Evolutionary conservation across 305 asterid genomes (phyloP).

Genomic region (Solanum chacoense): DNA sequence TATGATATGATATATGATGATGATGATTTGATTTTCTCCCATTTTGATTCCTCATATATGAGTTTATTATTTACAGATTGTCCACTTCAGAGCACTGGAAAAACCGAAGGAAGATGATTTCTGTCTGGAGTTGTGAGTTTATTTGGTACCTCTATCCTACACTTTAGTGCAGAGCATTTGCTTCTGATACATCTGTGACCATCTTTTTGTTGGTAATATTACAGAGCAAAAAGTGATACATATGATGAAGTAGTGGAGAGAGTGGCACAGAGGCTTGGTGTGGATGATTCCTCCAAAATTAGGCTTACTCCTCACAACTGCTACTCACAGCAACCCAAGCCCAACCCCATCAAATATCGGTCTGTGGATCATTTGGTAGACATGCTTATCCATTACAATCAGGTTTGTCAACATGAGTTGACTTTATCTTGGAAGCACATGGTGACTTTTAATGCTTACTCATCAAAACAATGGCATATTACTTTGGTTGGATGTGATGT

Average conservation of each 20-base stretch:
- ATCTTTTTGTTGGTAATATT: conserved; percentile 4
- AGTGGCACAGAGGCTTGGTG: conserved; percentile 69
- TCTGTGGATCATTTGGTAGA: conserved; percentile 76
- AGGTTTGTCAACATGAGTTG: conserved; percentile 36
- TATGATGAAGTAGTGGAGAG: conserved; percentile 91
- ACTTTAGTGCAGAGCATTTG: not conserved
- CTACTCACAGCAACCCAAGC: conserved; percentile 98
- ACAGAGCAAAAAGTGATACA: conserved; percentile 81
- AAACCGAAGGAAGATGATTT: conserved; percentile 95
- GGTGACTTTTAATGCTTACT: not conserved
- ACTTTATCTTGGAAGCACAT: not conserved
- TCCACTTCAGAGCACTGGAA: conserved; percentile 85
- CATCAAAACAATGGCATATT: not conserved
- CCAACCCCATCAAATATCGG: conserved; percentile 77
- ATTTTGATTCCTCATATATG: conserved; percentile 4
- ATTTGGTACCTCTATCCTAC: conserved; percentile 10
- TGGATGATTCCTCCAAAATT: conserved; percentile 84
- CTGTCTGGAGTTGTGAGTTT: conserved; percentile 83
- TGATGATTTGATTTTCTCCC: not conserved
- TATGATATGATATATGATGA: too few relatives aligned
- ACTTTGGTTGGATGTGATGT: not conserved
- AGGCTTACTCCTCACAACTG: conserved; percentile 96
- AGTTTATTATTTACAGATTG: conserved; percentile 44
- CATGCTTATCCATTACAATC: conserved; percentile 97
- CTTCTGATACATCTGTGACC: conserved; percentile 9